Conservation (phyloP, 768 basidiomycete genomes). For the Naganishia vaughanmartiniae region DNA sequence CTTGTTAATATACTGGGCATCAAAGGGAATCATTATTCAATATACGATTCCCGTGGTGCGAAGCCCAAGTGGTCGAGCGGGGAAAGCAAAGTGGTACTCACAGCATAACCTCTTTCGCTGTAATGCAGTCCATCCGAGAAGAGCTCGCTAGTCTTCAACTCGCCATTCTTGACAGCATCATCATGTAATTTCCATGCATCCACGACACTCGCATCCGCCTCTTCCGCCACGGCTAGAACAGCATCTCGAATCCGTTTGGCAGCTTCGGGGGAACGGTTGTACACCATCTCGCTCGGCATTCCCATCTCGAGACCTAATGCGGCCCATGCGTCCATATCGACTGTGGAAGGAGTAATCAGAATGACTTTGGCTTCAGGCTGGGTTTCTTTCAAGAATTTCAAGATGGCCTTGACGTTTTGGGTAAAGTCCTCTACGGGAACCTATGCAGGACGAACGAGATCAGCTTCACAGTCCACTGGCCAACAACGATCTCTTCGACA, state of each 20-base stretch:
- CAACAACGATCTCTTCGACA: not conserved
- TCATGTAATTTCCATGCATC: conserved; percentile 16
- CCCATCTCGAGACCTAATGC: not conserved
- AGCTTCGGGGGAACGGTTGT: not conserved
- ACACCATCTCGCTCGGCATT: not conserved
- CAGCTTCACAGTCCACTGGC: not conserved
- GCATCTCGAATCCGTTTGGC: conserved; percentile 7
- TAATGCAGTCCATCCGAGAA: conserved; percentile 26
- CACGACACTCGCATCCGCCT: not conserved
- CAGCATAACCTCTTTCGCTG: conserved; percentile 14
- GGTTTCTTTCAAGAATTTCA: conserved; percentile 12
- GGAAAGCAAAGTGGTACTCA: conserved; percentile 3
- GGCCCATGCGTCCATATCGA: not conserved
- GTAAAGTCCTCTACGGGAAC: conserved; percentile 16
- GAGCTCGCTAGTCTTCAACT: conserved; percentile 8
- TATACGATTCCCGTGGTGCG: too few relatives aligned
- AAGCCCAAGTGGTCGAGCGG: not conserved
- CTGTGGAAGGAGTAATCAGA: conserved; percentile 6
- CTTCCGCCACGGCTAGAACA: conserved; percentile 9
- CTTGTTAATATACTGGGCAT: conserved; percentile 3
- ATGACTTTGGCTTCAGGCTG: conserved; percentile 2
- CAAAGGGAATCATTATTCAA: not conserved
- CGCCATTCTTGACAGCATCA: not conserved
- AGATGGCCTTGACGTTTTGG: conserved; percentile 3
- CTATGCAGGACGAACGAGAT: not conserved